Evolutionary conservation across 2,329 filamentous ascomycete species (phyloP), one percentile per base, ranked within the genome.

Genomic region (Calonectria montana): DNA sequence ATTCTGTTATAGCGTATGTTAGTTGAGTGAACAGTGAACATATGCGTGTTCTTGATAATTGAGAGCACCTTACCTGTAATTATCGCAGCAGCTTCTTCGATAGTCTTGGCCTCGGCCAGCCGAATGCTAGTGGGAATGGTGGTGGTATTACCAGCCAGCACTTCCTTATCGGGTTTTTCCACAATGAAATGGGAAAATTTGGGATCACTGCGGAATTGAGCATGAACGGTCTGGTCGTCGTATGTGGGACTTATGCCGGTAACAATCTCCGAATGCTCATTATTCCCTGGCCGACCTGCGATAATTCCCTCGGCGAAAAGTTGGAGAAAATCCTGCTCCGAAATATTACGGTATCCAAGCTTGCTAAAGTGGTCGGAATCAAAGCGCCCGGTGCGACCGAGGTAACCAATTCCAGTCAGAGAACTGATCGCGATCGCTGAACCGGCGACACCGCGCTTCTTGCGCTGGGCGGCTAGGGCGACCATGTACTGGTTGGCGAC

Each of bases 371-470:
- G 41, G 41, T 45, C 61, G 2, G 63, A 55, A 6, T 63, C 55
- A 37, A 72, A 45, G 48, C 31, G 25, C 18, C 29, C 23, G 29
- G 21, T 29, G 12, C 47, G 23, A 5, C 66, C 73, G n/a, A 87
- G 76, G 68, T 85, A 86, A 0, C 87, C 87, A 0, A 84, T 71
- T 7, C 84, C 87, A 2, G 82, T 65, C 0, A 88, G 74, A 7
- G 74, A 57, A 3, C 78, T 73, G 29, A 88, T 80, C 69, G 88
- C 78, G 2, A 88, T 80, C 10, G 78, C 74, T 0, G 82, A 81
- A 3, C 82, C 86, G 0, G 84, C 79, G 1, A 86, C 77, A 2
- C 83, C 83, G 3, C 75, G 76, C 0, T 67, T 64, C 1, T 81
- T 74, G 10, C 83, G 76, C 25, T 79, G 69, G 10, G 70, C 71